A percentile compares a stretch with the other conserved stretches of the same genome.
These are phyloP conservation scores for Mucor indicus DNA, from an alignment of 371 early-diverging fungal species.

Conservation along the genomic window DNA sequence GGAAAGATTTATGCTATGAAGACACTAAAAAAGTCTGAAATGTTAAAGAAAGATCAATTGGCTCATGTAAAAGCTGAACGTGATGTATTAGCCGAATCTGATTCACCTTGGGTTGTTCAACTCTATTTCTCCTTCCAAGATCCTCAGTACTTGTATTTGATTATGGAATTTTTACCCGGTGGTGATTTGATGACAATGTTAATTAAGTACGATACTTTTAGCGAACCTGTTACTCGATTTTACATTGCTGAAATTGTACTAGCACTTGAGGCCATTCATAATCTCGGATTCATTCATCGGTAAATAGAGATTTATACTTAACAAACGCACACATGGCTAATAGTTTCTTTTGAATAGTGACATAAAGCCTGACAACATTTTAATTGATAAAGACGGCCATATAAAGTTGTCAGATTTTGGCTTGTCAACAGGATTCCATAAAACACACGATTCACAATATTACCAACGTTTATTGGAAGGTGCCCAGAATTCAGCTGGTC, in stretches of 20 bases:
- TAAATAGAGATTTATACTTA: conserved; percentile 27
- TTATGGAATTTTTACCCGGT: conserved; percentile 98
- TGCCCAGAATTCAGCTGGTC: conserved; percentile 48
- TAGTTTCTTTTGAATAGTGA: conserved; percentile 48
- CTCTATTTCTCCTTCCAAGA: conserved; percentile 96
- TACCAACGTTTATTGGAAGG: conserved; percentile 75
- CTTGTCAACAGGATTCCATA: conserved; percentile 97
- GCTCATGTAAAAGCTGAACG: conserved; percentile 97
- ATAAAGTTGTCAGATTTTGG: conserved; percentile 96
- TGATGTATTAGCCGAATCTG: conserved; percentile 94
- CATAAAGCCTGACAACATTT: conserved; percentile 87
- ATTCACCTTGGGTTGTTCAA: conserved; percentile 98
- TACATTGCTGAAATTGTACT: conserved; percentile 97
- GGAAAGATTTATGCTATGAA: conserved; percentile 99
- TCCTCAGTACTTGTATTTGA: conserved; percentile 87
- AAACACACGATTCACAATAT: conserved; percentile 95
- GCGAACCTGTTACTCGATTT: conserved; percentile 95
- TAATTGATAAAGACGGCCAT: conserved; percentile 83
- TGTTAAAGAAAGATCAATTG: conserved; percentile 97
- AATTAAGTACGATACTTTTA: conserved; percentile 94
- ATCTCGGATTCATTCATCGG: conserved; percentile 97
- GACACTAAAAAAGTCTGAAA: conserved; percentile 91
- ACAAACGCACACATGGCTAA: conserved; percentile 29
- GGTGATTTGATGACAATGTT: conserved; percentile 99
- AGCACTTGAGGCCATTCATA: conserved; percentile 95